Base-by-base conservation (phyloP, 1,139 yeast species). In the Scheffersomyces stambukii region DNA sequence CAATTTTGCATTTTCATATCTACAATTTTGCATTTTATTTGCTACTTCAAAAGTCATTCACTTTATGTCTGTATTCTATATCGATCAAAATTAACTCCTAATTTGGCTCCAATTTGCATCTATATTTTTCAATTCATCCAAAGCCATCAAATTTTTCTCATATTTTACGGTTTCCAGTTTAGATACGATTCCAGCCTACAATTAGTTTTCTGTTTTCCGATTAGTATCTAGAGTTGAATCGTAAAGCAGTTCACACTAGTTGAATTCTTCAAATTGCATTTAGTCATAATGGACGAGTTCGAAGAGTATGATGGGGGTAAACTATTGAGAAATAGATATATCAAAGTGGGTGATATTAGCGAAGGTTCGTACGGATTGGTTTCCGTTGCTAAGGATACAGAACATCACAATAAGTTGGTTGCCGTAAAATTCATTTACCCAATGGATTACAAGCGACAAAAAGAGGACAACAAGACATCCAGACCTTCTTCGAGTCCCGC, bases 361-460 rank as follows among this genome's bases (percentile, higher is more conserved):
- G 91, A 85, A 54, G 97, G 97, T 20, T 86, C 96, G 0, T 89
- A 86, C 54, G 97, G 97, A 24, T 73, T 83, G 30, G 97, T 89
- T 7, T 80, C 95, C 2, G 70, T 89, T 19, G 96, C 96, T 5
- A 78, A 77, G 46, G 96, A 89, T 53, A 62, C 71, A 5, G 43
- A 50, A 23, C 50, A 61, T 16, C 57, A 64, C 27, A 63, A 73
- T 41, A 60, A 66, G 31, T 57, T 83, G 31, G 95, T 83, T 18
- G 96, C 96, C 3, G 78, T 89, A 40, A 89, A 89, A 57, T 85
- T 84, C 52, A 81, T 88, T 38, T 71, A 72, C 32, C 76, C 77
- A 1, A 49, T 70, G 27, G 64, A 61, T 38, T 65, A 54, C 34
- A 57, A 62, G 37, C 20, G 20, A 10, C 6, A 7, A 6, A 54